Conservation (phyloP, 495 filamentous ascomycete genomes). For the Neohortaea acidophila region DNA sequence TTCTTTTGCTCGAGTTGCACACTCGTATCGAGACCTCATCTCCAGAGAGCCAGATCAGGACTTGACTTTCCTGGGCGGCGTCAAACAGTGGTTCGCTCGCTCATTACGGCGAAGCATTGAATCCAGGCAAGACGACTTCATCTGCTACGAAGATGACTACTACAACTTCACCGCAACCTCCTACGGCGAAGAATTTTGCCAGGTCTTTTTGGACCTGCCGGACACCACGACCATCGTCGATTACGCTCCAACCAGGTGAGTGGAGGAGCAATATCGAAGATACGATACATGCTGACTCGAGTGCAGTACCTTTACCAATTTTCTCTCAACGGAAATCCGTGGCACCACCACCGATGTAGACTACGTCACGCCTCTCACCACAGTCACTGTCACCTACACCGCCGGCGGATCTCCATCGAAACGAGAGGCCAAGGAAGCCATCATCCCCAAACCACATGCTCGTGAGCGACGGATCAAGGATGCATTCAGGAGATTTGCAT, state of each 20-base stretch:
- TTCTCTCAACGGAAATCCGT: slow-evolving; percentile 4
- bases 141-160: slow-evolving; percentile 6
- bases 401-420: background rate
- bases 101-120: no score
- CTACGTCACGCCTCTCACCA: slow-evolving; percentile 1
- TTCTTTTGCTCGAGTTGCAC: slow-evolving; percentile 5
- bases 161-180: background rate
- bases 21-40: background rate
- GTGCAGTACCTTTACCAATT: slow-evolving; percentile 7
- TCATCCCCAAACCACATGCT: no score
- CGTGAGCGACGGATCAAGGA: no score
- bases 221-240: slow-evolving; percentile 13
- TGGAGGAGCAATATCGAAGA: background rate
- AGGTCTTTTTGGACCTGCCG: slow-evolving; percentile 6
- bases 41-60: no score
- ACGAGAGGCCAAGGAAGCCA: slow-evolving; percentile 1
- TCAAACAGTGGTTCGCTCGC: background rate
- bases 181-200: slow-evolving; percentile 4
- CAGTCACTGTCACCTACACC: slow-evolving; percentile 5
- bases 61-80: no score
- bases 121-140: background rate
- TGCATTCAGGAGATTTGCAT: no score
- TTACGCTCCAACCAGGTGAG: slow-evolving; percentile 18
- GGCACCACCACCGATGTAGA: background rate
- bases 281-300: background rate